phyloP scores from a whole-genome alignment of 1,284 basidiomycete species.

The Austroboletus niveus region DNA sequence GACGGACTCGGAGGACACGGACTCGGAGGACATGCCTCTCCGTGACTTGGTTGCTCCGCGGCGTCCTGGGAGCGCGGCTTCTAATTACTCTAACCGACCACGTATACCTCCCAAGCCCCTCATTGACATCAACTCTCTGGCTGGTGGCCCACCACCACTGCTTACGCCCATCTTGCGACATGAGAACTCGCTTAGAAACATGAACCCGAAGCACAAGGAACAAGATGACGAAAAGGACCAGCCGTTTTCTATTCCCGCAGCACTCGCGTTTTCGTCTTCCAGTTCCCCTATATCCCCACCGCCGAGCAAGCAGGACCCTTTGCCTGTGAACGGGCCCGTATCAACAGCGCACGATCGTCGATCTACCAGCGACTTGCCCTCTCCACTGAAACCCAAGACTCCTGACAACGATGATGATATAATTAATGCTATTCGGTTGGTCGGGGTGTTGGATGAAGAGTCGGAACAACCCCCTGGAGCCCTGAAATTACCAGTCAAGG shows the following conservation, averaged over 20 bases:
- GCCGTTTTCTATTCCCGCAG: slow-evolving; percentile 31
- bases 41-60: slow-evolving; percentile 39
- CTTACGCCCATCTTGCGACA: slow-evolving; percentile 28
- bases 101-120: slow-evolving; percentile 44
- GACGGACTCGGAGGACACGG: slow-evolving; percentile 24
- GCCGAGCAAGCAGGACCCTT: slow-evolving; percentile 2
- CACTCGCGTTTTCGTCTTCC: slow-evolving; percentile 23
- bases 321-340: neutral
- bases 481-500: neutral
- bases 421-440: slow-evolving; percentile 31
- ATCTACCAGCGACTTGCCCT: slow-evolving; percentile 17
- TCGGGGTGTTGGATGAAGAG: slow-evolving; percentile 26
- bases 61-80: slow-evolving; percentile 46
- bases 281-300: slow-evolving; percentile 19
- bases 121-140: slow-evolving; percentile 45
- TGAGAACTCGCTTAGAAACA: slow-evolving; percentile 26
- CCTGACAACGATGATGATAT: slow-evolving; percentile 31
- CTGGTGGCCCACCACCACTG: slow-evolving; percentile 27
- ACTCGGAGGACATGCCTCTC: slow-evolving; percentile 45
- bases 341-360: slow-evolving; percentile 13
- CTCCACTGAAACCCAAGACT: slow-evolving; percentile 5
- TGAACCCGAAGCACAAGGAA: slow-evolving; percentile 17
- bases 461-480: slow-evolving; percentile 10
- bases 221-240: slow-evolving; percentile 26
- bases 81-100: slow-evolving; percentile 30